These are phyloP conservation scores for Coemansia sp. DNA, from an alignment of 192 early-diverging fungal species.

Conservation along the genomic window DNA sequence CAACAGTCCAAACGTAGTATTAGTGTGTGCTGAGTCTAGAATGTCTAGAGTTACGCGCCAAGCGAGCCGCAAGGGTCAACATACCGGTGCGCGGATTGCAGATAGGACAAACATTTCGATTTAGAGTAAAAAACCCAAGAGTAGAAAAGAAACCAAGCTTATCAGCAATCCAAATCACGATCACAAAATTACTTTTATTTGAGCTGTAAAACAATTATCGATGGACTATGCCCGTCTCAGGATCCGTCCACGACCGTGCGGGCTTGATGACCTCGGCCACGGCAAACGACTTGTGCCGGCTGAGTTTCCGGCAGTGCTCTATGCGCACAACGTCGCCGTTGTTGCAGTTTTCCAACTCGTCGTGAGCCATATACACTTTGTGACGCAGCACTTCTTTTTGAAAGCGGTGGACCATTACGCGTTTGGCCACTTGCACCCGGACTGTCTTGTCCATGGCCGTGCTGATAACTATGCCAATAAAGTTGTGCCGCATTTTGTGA, in stretches of 20 bases:
- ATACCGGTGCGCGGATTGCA: no score
- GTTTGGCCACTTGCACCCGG: conserved; percentile 80
- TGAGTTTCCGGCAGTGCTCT: conserved; percentile 83
- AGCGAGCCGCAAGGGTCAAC: no score
- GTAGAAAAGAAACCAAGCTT: no score
- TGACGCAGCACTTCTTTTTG: conserved; percentile 73
- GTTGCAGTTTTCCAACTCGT: conserved; percentile 75
- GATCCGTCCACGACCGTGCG: conserved; percentile 52
- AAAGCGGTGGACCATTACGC: conserved; percentile 67
- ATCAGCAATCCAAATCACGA: not conserved
- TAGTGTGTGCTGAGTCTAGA: no score
- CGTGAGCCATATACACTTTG: conserved; percentile 89
- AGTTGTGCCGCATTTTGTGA: conserved; percentile 67
- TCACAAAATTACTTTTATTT: conserved; percentile 4
- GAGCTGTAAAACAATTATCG: conserved; percentile 14
- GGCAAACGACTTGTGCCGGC: conserved; percentile 84
- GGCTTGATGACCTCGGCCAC: conserved; percentile 78
- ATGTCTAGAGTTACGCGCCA: no score
- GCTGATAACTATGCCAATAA: conserved; percentile 83
- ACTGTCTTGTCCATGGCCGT: conserved; percentile 88
- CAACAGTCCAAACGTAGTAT: no score
- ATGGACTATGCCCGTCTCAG: conserved; percentile 49
- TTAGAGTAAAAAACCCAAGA: no score
- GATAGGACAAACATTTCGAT: no score
- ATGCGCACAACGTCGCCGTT: conserved; percentile 91